These are phyloP conservation scores for Glycyrrhiza uralensis DNA, from an alignment of 306 rosid species.

Conservation along the genomic window DNA sequence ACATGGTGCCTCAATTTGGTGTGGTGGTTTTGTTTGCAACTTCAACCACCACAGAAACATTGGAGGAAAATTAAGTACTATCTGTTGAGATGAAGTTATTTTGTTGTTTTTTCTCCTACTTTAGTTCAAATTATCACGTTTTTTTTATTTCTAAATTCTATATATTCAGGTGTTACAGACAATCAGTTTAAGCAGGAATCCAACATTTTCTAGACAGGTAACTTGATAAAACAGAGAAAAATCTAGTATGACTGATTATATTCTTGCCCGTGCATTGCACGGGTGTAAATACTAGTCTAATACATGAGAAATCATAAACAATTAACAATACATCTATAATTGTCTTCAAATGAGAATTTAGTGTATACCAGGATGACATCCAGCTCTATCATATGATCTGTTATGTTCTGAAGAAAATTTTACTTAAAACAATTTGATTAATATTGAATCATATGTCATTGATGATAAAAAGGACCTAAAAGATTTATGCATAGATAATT, in stretches of 20 bases:
- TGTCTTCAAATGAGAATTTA: neutral
- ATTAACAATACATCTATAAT: neutral
- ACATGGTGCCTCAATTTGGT: too few relatives aligned
- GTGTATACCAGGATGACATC: neutral
- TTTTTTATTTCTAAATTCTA: neutral
- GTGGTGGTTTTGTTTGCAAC: too few relatives aligned
- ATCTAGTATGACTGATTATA: neutral
- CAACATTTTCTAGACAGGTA: slow-evolving; percentile 27
- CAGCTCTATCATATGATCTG: neutral
- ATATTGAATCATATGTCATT: neutral
- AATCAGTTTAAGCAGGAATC: slow-evolving; percentile 26
- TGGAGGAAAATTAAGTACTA: too few relatives aligned
- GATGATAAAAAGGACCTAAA: neutral
- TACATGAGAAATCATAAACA: neutral
- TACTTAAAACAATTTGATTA: neutral
- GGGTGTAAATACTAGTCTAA: too few relatives aligned
- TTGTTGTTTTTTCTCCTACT: neutral
- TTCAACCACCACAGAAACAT: too few relatives aligned
- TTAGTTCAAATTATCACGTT: neutral
- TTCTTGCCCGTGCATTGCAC: too few relatives aligned
- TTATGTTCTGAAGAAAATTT: neutral
- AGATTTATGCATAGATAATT: neutral
- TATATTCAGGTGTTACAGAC: slow-evolving; percentile 11
- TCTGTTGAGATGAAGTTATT: too few relatives aligned
- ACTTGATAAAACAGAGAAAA: neutral